Percentiles rank a stretch among this genome's conserved stretches.
These are phyloP conservation scores for Candida berthetii DNA, from an alignment of 805 yeast genomes.

Conservation along the genomic window DNA sequence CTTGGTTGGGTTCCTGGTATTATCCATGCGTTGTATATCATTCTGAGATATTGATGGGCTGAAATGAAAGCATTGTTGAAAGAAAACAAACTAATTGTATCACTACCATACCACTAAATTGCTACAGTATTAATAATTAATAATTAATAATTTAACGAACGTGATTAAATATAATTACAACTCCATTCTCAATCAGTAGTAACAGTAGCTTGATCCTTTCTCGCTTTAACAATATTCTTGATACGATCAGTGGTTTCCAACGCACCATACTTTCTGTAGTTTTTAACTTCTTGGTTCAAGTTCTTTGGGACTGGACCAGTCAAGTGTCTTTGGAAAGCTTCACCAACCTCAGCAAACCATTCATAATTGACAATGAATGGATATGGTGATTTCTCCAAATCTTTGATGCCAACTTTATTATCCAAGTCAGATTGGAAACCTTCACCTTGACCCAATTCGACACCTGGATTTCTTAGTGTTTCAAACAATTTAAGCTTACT, in stretches of 20 bases:
- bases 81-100: too few relatives aligned
- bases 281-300: slow-evolving; percentile 42
- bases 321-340: slow-evolving; percentile 34
- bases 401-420: slow-evolving; percentile 30
- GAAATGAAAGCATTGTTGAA: too few relatives aligned
- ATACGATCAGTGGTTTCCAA: slow-evolving; percentile 38
- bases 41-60: slow-evolving; percentile 23
- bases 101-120: too few relatives aligned
- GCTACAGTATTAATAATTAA: not conserved
- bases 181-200: not conserved
- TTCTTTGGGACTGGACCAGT: slow-evolving; percentile 22
- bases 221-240: slow-evolving; percentile 20
- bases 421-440: slow-evolving; percentile 59
- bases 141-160: not conserved
- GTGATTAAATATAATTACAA: slow-evolving; percentile 2
- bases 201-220: slow-evolving; percentile 8
- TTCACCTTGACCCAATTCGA: slow-evolving; percentile 67
- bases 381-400: slow-evolving; percentile 29
- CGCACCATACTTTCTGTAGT: slow-evolving; percentile 65
- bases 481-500: slow-evolving; percentile 66
- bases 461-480: slow-evolving; percentile 51
- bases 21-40: slow-evolving; percentile 52
- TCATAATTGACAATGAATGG: slow-evolving; percentile 53
- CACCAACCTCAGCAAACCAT: slow-evolving; percentile 46
- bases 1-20: slow-evolving; percentile 73